Conservation (phyloP, 2,329 filamentous ascomycete species). For the Phyllosticta capitalensis region DNA sequence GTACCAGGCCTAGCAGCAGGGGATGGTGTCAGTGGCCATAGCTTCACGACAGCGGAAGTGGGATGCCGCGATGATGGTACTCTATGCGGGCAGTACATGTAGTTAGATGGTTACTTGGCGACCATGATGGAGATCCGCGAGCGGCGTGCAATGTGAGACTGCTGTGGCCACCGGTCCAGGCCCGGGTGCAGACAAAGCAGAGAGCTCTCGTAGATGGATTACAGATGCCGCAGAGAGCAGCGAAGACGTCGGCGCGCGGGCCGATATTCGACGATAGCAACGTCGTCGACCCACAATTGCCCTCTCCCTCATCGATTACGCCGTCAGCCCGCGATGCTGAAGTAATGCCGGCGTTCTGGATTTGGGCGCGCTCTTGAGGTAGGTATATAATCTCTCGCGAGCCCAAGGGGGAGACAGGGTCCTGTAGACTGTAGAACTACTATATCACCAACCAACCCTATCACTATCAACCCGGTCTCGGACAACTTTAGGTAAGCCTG, state of each 20-base stretch:
- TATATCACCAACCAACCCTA: background rate
- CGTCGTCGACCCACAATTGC: constrained; percentile 8
- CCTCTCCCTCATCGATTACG: constrained; percentile 8
- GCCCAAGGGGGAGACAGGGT: background rate
- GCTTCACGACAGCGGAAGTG: constrained; percentile 9
- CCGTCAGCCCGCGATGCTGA: constrained; percentile 4
- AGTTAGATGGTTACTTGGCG: constrained; percentile 1
- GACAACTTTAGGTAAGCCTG: background rate
- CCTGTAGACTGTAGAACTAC: background rate
- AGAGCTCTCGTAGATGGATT: background rate
- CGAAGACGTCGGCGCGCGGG: constrained; percentile 7
- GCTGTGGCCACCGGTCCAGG: background rate
- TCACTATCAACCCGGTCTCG: background rate
- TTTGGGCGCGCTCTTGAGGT: background rate
- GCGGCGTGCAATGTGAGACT: background rate
- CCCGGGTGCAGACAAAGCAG: background rate
- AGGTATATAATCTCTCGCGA: constrained; percentile 1
- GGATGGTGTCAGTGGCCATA: constrained; percentile 10
- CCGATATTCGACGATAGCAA: constrained; percentile 5
- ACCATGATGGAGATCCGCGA: background rate
- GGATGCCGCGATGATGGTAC: background rate
- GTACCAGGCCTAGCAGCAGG: background rate
- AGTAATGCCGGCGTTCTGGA: constrained; percentile 12
- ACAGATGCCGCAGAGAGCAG: constrained; percentile 4
- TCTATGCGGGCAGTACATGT: too few species aligned